Evolutionary conservation across 202 grass and related monocot species (phyloP).

Genomic region (Sporobolus alterniflorus): DNA sequence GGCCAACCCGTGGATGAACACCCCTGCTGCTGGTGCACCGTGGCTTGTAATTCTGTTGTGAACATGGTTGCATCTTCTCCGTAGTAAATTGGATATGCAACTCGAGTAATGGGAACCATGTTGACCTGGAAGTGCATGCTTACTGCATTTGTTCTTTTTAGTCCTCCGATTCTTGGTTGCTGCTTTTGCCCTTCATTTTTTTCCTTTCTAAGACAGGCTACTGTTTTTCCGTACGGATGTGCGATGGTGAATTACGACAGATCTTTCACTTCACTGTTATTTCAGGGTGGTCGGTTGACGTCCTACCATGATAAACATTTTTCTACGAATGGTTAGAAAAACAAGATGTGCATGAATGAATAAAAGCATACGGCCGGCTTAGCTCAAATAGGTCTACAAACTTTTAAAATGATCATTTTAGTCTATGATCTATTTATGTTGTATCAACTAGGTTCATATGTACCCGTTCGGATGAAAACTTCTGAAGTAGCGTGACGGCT

Average conservation of each 20-base stretch:
- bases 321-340: too few species aligned
- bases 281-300: background rate
- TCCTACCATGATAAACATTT: background rate
- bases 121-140: background rate
- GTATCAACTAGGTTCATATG: too few species aligned
- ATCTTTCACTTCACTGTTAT: too few species aligned
- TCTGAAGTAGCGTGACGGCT: too few species aligned
- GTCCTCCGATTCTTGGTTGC: background rate
- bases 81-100: background rate
- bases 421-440: too few species aligned
- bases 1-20: too few species aligned
- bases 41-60: background rate
- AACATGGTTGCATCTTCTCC: background rate
- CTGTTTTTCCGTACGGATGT: background rate
- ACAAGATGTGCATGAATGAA: too few species aligned
- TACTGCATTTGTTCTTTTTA: background rate
- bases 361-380: too few species aligned
- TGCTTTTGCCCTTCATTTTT: background rate
- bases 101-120: background rate
- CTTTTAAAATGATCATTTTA: too few species aligned
- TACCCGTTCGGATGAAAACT: too few species aligned
- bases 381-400: too few species aligned
- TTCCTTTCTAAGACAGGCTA: background rate
- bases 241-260: background rate
- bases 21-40: too few species aligned